Conservation (phyloP, 495 filamentous ascomycete species). For the Penicillium nucicola region DNA sequence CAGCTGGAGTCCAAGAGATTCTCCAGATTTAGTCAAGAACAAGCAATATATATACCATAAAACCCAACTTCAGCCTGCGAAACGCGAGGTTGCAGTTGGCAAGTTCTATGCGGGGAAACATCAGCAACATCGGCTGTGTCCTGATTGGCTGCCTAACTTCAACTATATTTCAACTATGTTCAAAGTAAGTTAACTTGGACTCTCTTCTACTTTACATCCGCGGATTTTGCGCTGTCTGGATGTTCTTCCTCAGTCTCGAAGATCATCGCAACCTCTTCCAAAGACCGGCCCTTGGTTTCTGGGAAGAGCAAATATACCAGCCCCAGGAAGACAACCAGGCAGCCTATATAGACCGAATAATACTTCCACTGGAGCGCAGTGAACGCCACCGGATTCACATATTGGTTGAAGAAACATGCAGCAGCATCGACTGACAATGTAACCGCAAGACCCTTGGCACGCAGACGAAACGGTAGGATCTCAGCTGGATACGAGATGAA, state of each 20-base stretch:
- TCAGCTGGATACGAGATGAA: slow-evolving; percentile 64
- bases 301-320: slow-evolving; percentile 66
- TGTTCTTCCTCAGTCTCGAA: slow-evolving; percentile 25
- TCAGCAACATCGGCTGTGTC: slow-evolving; percentile 7
- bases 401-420: slow-evolving; percentile 55
- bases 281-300: slow-evolving; percentile 62
- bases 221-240: background rate
- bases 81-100: background rate
- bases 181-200: too few relatives aligned
- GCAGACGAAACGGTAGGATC: slow-evolving; percentile 64
- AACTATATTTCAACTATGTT: background rate
- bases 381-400: slow-evolving; percentile 59
- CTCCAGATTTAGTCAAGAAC: too few relatives aligned
- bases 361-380: slow-evolving; percentile 51
- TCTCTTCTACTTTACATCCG: background rate
- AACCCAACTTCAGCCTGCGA: background rate
- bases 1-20: too few relatives aligned
- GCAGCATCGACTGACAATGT: slow-evolving; percentile 57
- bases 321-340: slow-evolving; percentile 50
- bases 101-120: slow-evolving; percentile 3
- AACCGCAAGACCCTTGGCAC: slow-evolving; percentile 68
- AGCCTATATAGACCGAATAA: slow-evolving; percentile 59
- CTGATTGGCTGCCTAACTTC: slow-evolving; percentile 10
- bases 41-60: background rate
- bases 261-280: slow-evolving; percentile 62